Evolutionary conservation across 1,284 basidiomycete genomes (phyloP), one percentile per base, ranked within the genome.

Genomic region (Volvariella volvacea): DNA sequence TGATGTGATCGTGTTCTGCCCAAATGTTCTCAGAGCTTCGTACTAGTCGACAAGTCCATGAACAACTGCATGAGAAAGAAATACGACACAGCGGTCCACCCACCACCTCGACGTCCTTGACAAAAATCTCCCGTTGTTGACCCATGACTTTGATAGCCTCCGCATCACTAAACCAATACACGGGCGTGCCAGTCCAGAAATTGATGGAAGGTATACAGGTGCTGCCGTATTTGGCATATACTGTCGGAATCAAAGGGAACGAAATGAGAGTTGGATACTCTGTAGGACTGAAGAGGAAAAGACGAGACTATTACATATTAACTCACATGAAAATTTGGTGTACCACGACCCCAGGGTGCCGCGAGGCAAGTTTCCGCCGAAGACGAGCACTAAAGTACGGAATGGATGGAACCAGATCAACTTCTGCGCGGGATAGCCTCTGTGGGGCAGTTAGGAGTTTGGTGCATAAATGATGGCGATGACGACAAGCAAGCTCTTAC

Each of bases 181-280:
- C 22, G 2, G 21, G 50, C 16, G 25, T 48, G 12, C 52, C 43
- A n/a, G 40, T 15, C 31, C 37, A 55, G 32, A 68, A 47, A 0
- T 47, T 41, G 15, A 68, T 52, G 7, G 68, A 64, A 2, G 60
- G 57, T n/a, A 68, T 49, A 14, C 55, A 56, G 0, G 71, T 73
- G 39, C 58, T 61, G 28, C 66, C 59, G 39, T 65, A 60, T 39
- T 61, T 53, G 32, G 50, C 48, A 49, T 68, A 68, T 15, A 58
- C 67, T 72, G n/a, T 28, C 25, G 6, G 6, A 12, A 12, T 6
- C 25, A 12, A n/a, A 12, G 25, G 25, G 25, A 28, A 28, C 6
- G 16, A 16, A 19, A 47, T 22, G 4, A 31, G 15, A 12, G 14
- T 10, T 22, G 15, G 30, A 31, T 10, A 25, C 15, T 12, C 17